These are phyloP conservation scores for Penicillium fuscoglaucum DNA, from an alignment of 2,329 filamentous ascomycete species.

Conservation along the genomic window DNA sequence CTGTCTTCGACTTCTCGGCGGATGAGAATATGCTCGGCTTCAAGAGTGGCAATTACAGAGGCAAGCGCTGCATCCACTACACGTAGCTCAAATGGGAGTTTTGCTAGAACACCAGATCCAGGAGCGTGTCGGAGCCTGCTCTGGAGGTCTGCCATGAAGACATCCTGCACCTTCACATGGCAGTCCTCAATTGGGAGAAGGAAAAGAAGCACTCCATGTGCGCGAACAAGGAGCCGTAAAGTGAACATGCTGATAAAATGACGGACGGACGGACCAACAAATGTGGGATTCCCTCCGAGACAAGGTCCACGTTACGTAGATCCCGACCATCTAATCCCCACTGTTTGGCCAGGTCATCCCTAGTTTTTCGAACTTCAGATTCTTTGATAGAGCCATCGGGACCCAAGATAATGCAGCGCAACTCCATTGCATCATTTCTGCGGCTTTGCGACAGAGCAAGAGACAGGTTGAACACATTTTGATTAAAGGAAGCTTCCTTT, in stretches of 20 bases:
- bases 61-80: slow-evolving; percentile 39
- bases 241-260: slow-evolving; percentile 40
- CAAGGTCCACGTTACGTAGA: slow-evolving; percentile 36
- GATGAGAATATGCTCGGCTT: slow-evolving; percentile 34
- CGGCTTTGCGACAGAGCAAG: slow-evolving; percentile 4
- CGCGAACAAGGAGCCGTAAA: slow-evolving; percentile 38
- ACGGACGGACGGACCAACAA: slow-evolving; percentile 35
- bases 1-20: slow-evolving; percentile 21
- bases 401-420: slow-evolving; percentile 3
- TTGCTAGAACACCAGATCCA: slow-evolving; percentile 19
- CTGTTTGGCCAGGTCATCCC: slow-evolving; percentile 20
- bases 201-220: slow-evolving; percentile 34
- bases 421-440: slow-evolving; percentile 7
- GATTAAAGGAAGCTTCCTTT: neutral
- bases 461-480: slow-evolving; percentile 6
- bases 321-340: slow-evolving; percentile 32
- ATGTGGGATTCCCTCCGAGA: slow-evolving; percentile 37
- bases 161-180: slow-evolving; percentile 20
- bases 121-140: slow-evolving; percentile 22
- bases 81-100: slow-evolving; percentile 37
- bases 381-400: slow-evolving; percentile 2
- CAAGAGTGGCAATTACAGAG: slow-evolving; percentile 35
- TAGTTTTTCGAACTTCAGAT: slow-evolving; percentile 17
- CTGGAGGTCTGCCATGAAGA: slow-evolving; percentile 32
- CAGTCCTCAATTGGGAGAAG: slow-evolving; percentile 19